Conservation (phyloP, 495 filamentous ascomycete species). For the Podospora australis region DNA sequence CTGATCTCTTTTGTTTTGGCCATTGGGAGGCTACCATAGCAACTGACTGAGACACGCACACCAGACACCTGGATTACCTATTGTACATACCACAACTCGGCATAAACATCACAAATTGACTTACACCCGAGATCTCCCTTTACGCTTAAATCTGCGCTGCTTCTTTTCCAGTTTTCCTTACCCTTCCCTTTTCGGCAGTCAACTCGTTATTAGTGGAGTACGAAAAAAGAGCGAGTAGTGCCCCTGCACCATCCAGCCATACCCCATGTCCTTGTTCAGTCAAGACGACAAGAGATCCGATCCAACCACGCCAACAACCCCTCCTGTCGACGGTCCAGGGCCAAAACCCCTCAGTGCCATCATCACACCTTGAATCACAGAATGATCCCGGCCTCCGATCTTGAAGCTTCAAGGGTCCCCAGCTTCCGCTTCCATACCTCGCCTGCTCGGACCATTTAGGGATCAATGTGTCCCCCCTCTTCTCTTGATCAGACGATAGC, state of each 20-base stretch:
- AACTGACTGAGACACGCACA: not conserved
- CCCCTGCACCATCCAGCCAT: too few species aligned
- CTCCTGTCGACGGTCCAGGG: not conserved
- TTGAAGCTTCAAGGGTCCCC: not conserved
- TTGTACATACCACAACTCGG: too few species aligned
- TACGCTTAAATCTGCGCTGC: too few species aligned
- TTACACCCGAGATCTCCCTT: too few species aligned
- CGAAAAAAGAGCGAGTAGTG: too few species aligned
- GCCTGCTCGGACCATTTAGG: not conserved
- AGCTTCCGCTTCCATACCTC: not conserved
- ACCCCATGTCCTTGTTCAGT: too few species aligned
- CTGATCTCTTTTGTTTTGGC: not conserved
- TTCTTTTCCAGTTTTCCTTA: too few species aligned
- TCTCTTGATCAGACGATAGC: too few species aligned
- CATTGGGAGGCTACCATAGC: too few species aligned
- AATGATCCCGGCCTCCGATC: constrained; percentile 2
- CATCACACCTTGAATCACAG: not conserved
- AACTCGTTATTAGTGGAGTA: not conserved
- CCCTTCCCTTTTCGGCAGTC: not conserved
- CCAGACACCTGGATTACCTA: not conserved
- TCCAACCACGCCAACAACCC: not conserved
- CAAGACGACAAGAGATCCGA: not conserved
- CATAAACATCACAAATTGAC: not conserved
- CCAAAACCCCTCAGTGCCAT: constrained; percentile 3
- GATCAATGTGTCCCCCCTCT: not conserved